Percentiles rank a stretch among this genome's conserved stretches.
phyloP scores from a whole-genome alignment of 345 rosid species.

The Angophora floribunda region DNA sequence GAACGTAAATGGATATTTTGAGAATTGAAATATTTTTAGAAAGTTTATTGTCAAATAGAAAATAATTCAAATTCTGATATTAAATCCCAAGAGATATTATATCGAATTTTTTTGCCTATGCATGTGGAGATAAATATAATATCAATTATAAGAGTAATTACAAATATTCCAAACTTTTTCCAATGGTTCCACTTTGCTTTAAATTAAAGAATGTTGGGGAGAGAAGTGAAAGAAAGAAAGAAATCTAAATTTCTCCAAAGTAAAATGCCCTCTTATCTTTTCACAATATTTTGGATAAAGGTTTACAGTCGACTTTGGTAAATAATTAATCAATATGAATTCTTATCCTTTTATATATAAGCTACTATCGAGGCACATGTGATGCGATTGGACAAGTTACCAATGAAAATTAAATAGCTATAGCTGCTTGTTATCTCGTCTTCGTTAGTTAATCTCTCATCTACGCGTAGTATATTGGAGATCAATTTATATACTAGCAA shows the following conservation, averaged over 20 bases:
- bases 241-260: not conserved
- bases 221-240: rapidly evolving
- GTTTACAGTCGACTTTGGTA: rapidly evolving
- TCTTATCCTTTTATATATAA: not conserved
- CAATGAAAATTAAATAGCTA: not conserved
- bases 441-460: not conserved
- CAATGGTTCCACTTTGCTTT: not conserved
- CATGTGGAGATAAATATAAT: not conserved
- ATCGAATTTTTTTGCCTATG: not conserved
- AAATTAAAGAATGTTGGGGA: rapidly evolving
- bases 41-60: not conserved
- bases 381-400: not conserved
- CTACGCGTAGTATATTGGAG: not conserved
- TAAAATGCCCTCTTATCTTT: not conserved
- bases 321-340: not conserved
- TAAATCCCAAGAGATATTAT: rapidly evolving
- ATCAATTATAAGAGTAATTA: not conserved
- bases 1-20: rapidly evolving
- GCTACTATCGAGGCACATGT: rapidly evolving
- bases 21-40: not conserved
- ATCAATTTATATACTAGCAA: not conserved
- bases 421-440: not conserved
- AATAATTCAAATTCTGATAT: not conserved
- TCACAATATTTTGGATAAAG: no score
- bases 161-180: not conserved